Evolutionary conservation across 2,329 filamentous ascomycete genomes (phyloP), one percentile per base, ranked within the genome.

Genomic region (Talaromyces sp.): DNA sequence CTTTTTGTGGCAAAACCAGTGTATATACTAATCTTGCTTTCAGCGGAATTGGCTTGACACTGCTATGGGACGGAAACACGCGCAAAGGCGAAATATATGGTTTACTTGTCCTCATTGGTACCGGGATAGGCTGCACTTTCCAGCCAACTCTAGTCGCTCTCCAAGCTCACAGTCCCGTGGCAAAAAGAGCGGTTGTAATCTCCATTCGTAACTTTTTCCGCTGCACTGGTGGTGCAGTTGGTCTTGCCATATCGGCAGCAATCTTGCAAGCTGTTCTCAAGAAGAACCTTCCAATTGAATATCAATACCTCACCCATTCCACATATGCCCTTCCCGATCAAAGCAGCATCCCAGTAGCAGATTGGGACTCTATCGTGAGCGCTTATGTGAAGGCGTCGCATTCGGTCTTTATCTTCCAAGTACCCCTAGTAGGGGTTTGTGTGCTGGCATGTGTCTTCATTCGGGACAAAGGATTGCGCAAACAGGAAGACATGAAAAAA

Each of bases 151-250:
- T 87, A 0, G 77, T 86, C 5, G 84, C 83, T 1, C 67, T 82
- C 13, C 83, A 85, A 65, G 81, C 82, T 0, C 82, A 86, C 66
- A 80, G 77, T 21, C 73, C 76, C 1, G 83, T 83, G 65, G 70
- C 78, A 0, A 80, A 86, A 43, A 77, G 84, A 19, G 84, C 85
- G 0, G 80, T 87, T 1, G 79, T 85, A 19, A 86, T 85, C 36
- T 83, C 81, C 2, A 80, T 81, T 53, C 77, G 84, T 1, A 87
- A 87, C 63, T 87, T 87, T 65, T 76, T 86, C 60, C 79, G 85
- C 7, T 81, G 79, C 48, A 72, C 83, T 3, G 84, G 85, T 9
- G 84, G 83, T 22, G 76, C 83, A 1, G 75, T 79, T 13, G 84
- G 84, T 0, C 76, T 87, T 0, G 83, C 82, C 0, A 71, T 85